Evolutionary conservation across 805 yeast genomes (phyloP).

Genomic region (Nakazawaea sp.): DNA sequence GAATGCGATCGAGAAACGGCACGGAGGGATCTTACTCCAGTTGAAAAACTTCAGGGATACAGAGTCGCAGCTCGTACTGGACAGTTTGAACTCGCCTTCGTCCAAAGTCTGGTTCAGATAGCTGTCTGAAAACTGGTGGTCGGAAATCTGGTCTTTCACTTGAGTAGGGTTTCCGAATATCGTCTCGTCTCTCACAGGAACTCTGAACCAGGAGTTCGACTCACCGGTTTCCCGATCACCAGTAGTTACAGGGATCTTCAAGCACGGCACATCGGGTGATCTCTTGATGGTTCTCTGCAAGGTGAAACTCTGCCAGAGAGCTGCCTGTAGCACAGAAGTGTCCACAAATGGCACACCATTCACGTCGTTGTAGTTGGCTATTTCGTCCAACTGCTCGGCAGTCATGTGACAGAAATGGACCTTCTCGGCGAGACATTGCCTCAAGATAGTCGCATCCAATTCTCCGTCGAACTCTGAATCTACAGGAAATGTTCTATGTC

Average conservation of each 20-base stretch:
- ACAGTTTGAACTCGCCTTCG: constrained; percentile 7
- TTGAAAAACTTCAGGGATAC: constrained; percentile 15
- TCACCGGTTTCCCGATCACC: constrained; percentile 22
- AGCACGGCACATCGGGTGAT: constrained; percentile 19
- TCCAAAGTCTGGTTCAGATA: background rate
- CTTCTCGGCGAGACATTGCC: constrained; percentile 29
- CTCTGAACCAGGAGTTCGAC: constrained; percentile 26
- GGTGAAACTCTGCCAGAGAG: constrained; percentile 41
- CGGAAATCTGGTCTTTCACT: constrained; percentile 21
- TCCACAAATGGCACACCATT: constrained; percentile 31
- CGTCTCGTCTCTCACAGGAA: constrained; percentile 42
- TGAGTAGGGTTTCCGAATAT: constrained; percentile 35
- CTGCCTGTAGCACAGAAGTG: constrained; percentile 32
- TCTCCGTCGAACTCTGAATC: background rate
- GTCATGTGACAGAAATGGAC: constrained; percentile 43
- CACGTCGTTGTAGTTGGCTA: constrained; percentile 31
- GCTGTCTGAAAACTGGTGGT: constrained; percentile 15
- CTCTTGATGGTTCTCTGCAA: constrained; percentile 32
- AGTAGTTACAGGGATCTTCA: constrained; percentile 22
- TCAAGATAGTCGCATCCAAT: constrained; percentile 15
- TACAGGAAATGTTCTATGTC: background rate
- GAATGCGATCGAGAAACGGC: constrained; percentile 46
- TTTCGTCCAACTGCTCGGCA: constrained; percentile 36
- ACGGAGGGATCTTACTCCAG: constrained; percentile 44
- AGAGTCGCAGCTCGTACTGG: constrained; percentile 1